These are phyloP conservation scores for Venturia carpophila DNA, from an alignment of 2,329 filamentous ascomycete species.

Conservation along the genomic window DNA sequence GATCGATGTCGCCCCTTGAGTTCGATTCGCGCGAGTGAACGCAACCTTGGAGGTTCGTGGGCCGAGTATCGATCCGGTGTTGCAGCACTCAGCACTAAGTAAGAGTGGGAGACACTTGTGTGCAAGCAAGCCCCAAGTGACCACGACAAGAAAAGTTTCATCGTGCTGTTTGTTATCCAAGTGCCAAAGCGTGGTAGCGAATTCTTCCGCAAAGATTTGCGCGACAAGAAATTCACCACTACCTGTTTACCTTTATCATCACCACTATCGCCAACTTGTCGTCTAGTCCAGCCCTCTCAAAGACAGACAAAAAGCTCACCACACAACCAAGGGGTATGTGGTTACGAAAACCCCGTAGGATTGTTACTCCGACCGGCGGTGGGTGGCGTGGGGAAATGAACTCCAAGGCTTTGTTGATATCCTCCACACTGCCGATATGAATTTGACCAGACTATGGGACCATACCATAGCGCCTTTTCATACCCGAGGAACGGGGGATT, in stretches of 20 bases:
- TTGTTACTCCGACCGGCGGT: not conserved
- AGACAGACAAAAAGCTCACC: not conserved
- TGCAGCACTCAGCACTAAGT: too few relatives aligned
- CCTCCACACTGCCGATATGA: not conserved
- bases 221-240: not conserved
- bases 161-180: too few relatives aligned
- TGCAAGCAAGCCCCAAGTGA: too few relatives aligned
- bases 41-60: too few relatives aligned
- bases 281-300: not conserved
- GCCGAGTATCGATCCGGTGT: too few relatives aligned
- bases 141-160: too few relatives aligned
- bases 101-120: too few relatives aligned
- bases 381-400: not conserved
- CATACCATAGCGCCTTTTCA: constrained; percentile 7
- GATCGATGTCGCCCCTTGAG: not conserved
- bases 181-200: too few relatives aligned
- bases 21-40: too few relatives aligned
- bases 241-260: not conserved
- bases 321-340: not conserved
- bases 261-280: not conserved
- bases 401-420: not conserved
- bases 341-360: not conserved
- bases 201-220: not conserved
- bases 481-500: not conserved
- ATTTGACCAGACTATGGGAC: constrained; percentile 7